These are phyloP conservation scores for Pleurotus cornucopiae DNA, from an alignment of 768 basidiomycete genomes.

Conservation along the genomic window DNA sequence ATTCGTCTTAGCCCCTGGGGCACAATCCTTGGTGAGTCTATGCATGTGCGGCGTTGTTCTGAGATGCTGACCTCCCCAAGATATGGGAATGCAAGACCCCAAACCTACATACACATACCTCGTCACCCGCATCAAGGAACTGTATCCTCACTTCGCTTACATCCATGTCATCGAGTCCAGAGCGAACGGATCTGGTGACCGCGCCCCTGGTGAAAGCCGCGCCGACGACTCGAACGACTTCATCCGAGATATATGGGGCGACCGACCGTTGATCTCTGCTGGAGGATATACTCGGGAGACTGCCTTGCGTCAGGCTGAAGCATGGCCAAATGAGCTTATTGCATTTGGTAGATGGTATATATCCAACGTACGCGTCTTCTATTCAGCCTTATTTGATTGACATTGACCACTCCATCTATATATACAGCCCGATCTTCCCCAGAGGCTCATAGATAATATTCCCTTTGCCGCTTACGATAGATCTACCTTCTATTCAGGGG, in stretches of 20 bases:
- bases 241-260: constrained; percentile 26
- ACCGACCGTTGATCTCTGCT: constrained; percentile 25
- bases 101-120: constrained; percentile 37
- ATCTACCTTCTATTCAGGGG: constrained; percentile 22
- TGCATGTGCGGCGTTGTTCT: background rate
- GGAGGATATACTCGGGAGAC: constrained; percentile 28
- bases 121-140: constrained; percentile 24
- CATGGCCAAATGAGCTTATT: constrained; percentile 20
- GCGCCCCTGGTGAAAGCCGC: background rate
- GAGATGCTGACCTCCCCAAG: constrained; percentile 11
- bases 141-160: constrained; percentile 34
- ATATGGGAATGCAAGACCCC: constrained; percentile 37
- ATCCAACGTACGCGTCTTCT: constrained; percentile 18
- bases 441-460: constrained; percentile 22
- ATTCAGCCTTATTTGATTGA: too few relatives aligned
- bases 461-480: constrained; percentile 20
- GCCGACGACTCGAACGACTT: constrained; percentile 19
- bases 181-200: constrained; percentile 1
- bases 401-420: too few relatives aligned
- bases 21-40: constrained; percentile 22
- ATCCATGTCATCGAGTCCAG: constrained; percentile 30
- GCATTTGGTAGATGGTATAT: constrained; percentile 33
- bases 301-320: constrained; percentile 26
- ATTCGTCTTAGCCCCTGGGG: constrained; percentile 47
- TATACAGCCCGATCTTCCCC: constrained; percentile 27